phyloP scores from a whole-genome alignment of 176 grass and related monocot species.

The Oropetium thomaeum region DNA sequence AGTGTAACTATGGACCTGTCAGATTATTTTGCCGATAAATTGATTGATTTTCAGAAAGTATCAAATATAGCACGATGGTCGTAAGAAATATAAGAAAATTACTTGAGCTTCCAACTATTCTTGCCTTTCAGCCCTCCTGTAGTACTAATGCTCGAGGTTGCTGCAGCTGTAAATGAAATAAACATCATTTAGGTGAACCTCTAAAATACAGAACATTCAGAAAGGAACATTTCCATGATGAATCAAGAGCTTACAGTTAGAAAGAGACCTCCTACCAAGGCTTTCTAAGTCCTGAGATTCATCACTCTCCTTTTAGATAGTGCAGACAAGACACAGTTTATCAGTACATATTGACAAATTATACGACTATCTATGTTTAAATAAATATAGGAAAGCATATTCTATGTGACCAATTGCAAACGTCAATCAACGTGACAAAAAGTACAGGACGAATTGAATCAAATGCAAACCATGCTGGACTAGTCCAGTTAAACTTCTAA shows the following conservation, averaged over 20 bases:
- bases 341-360: too few relatives aligned
- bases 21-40: conserved; percentile 17
- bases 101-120: conserved; percentile 88
- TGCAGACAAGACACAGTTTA: not conserved
- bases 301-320: conserved; percentile 44
- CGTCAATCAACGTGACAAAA: not conserved
- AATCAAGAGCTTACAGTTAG: conserved; percentile 54
- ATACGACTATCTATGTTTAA: not conserved
- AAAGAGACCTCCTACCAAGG: conserved; percentile 47
- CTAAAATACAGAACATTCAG: not conserved
- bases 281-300: conserved; percentile 65
- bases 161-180: conserved; percentile 28
- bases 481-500: not conserved
- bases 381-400: not conserved
- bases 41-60: conserved; percentile 7
- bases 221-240: conserved; percentile 6
- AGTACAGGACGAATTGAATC: not conserved
- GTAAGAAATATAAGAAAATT: conserved; percentile 20
- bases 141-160: conserved; percentile 19
- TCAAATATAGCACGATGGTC: conserved; percentile 11
- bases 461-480: not conserved
- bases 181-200: not conserved
- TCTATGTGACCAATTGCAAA: not conserved
- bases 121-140: conserved; percentile 47
- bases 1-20: conserved; percentile 71